Conservation (phyloP, 2,329 filamentous ascomycete species). For the Ascochyta pisi region DNA sequence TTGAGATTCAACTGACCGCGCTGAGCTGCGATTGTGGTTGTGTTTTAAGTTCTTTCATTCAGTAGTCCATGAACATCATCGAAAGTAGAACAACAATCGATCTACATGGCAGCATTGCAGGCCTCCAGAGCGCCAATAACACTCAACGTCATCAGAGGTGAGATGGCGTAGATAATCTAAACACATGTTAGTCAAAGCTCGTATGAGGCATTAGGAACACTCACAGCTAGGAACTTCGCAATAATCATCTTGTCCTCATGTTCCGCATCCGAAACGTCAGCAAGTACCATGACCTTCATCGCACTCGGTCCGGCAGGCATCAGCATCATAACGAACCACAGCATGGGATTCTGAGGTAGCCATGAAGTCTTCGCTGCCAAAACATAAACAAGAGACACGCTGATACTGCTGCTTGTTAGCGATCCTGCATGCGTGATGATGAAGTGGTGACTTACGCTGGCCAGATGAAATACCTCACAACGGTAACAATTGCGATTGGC, state of each 20-base stretch:
- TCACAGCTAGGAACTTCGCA: constrained; percentile 59
- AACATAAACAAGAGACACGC: constrained; percentile 62
- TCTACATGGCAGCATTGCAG: constrained; percentile 40
- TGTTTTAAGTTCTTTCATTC: too few relatives aligned
- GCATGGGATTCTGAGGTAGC: constrained; percentile 65
- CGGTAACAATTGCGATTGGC: constrained; percentile 60
- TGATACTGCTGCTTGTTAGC: constrained; percentile 41
- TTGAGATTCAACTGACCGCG: too few relatives aligned
- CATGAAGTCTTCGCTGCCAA: constrained; percentile 61
- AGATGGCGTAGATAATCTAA: constrained; percentile 53
- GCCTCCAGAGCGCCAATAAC: constrained; percentile 55
- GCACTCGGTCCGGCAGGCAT: constrained; percentile 64
- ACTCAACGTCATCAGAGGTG: constrained; percentile 53
- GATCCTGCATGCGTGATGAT: too few relatives aligned
- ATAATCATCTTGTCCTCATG: constrained; percentile 60
- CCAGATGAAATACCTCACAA: constrained; percentile 68
- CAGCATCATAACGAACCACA: constrained; percentile 71
- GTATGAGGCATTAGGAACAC: constrained; percentile 6
- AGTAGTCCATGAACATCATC: too few relatives aligned
- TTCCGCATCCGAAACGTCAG: constrained; percentile 56
- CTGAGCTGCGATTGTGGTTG: too few relatives aligned
- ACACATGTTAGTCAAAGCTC: background rate
- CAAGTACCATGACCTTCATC: constrained; percentile 60
- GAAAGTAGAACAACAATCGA: too few relatives aligned
- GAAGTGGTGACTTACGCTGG: constrained; percentile 46